Conservation (phyloP, 345 rosid species). For the Linum trigynum region DNA sequence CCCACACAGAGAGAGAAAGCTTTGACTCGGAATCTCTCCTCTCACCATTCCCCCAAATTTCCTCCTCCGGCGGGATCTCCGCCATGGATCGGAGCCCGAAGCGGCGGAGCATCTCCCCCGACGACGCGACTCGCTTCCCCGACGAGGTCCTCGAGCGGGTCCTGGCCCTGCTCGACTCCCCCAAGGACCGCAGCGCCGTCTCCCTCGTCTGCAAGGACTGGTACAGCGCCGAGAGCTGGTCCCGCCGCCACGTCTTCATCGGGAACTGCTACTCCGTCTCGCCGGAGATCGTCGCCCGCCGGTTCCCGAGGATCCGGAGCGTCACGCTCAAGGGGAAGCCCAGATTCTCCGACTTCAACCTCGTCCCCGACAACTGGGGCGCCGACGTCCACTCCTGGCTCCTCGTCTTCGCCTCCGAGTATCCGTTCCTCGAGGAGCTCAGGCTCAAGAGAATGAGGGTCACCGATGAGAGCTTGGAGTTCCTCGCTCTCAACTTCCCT, state of each 20-base stretch:
- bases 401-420: slow-evolving; percentile 37
- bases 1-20: neutral
- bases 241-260: slow-evolving; percentile 47
- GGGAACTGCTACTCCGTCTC: slow-evolving; percentile 72
- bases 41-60: slow-evolving; percentile 8
- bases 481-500: slow-evolving; percentile 37
- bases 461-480: slow-evolving; percentile 49
- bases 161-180: slow-evolving; percentile 31
- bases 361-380: slow-evolving; percentile 64
- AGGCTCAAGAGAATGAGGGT: slow-evolving; percentile 64
- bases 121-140: slow-evolving; percentile 28
- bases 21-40: slow-evolving; percentile 1
- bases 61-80: neutral
- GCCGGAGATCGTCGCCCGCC: slow-evolving; percentile 41
- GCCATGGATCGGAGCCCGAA: slow-evolving; percentile 25
- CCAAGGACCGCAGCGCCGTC: slow-evolving; percentile 50
- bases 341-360: slow-evolving; percentile 56
- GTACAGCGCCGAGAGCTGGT: slow-evolving; percentile 61
- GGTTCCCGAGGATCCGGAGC: slow-evolving; percentile 48
- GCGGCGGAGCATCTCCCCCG: slow-evolving; percentile 11
- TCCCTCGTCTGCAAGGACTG: slow-evolving; percentile 57
- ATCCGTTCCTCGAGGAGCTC: slow-evolving; percentile 51
- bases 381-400: slow-evolving; percentile 57
- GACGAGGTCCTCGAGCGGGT: slow-evolving; percentile 61
- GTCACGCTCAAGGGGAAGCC: slow-evolving; percentile 66